Conservation (phyloP, 2,329 filamentous ascomycete genomes). For the Colletotrichum australisinense region DNA sequence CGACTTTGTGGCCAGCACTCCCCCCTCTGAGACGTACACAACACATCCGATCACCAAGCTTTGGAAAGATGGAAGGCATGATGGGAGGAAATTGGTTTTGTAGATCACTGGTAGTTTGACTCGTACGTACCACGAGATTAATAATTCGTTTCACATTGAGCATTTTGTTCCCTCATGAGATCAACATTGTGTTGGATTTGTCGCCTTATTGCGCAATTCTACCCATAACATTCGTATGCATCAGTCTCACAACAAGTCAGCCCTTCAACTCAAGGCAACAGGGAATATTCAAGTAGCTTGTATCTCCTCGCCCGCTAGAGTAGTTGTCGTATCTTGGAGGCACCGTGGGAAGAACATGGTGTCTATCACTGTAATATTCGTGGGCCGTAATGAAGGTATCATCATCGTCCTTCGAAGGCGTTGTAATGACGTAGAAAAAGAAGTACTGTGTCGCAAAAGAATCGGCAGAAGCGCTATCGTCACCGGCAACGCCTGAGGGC, state of each 20-base stretch:
- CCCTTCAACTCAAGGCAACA: background rate
- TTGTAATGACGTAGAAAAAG: no score
- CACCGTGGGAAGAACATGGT: no score
- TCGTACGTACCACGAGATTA: constrained; percentile 17
- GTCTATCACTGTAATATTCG: no score
- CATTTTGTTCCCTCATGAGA: background rate
- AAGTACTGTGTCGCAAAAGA: background rate
- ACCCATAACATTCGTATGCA: no score
- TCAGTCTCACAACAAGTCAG: background rate
- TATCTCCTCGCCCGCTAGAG: no score
- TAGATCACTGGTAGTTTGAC: constrained; percentile 24
- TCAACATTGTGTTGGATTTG: background rate
- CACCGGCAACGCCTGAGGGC: background rate
- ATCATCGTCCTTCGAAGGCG: no score
- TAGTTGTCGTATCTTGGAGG: no score
- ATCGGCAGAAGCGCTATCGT: background rate
- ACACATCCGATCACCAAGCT: constrained; percentile 11
- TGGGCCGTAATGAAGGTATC: no score
- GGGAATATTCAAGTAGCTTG: no score
- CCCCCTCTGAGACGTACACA: background rate
- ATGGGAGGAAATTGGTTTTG: constrained; percentile 28
- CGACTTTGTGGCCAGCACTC: background rate
- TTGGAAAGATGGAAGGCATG: constrained; percentile 27
- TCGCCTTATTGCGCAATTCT: no score
- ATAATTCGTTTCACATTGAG: constrained; percentile 7